Percentiles rank a stretch among this genome's conserved stretches.
These are phyloP conservation scores for Elasticomyces elasticus DNA, from an alignment of 495 filamentous ascomycete genomes.

Conservation along the genomic window DNA sequence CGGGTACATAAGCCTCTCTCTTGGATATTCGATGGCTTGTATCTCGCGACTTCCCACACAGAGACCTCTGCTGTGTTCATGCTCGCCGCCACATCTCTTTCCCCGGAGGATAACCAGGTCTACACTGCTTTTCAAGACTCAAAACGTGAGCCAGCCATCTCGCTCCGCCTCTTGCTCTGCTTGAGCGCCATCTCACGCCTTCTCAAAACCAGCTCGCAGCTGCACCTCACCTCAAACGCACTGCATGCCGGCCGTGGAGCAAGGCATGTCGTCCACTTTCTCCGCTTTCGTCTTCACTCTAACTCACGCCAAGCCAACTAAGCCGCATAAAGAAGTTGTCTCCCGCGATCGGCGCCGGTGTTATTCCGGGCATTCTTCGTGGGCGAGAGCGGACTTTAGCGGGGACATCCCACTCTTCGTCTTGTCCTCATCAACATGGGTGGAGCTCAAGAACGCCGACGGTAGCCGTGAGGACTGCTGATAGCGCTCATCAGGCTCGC, in stretches of 20 bases:
- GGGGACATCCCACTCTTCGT: background rate
- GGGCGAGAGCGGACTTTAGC: no score
- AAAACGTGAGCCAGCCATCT: background rate
- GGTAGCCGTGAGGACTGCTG: slow-evolving; percentile 2
- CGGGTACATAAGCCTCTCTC: no score
- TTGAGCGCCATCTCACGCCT: background rate
- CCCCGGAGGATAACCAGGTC: no score
- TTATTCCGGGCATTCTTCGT: no score
- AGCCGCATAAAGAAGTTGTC: background rate
- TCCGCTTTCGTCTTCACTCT: background rate
- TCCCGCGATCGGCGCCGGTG: background rate
- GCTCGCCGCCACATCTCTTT: no score
- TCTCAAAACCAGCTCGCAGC: background rate
- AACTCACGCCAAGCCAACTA: background rate
- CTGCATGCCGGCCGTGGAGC: background rate
- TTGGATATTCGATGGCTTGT: no score
- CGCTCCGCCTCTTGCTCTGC: background rate
- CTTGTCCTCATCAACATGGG: background rate
- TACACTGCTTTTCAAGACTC: no score
- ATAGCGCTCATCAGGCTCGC: background rate
- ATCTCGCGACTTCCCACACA: no score
- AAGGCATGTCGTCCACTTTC: slow-evolving; percentile 5
- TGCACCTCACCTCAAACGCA: background rate
- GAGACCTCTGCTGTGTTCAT: no score
- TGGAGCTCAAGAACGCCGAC: background rate